A percentile compares a stretch with the other conserved stretches of the same genome.
These are phyloP conservation scores for Lasiodiplodia hormozganensis DNA, from an alignment of 2,329 filamentous ascomycete species.

Conservation along the genomic window DNA sequence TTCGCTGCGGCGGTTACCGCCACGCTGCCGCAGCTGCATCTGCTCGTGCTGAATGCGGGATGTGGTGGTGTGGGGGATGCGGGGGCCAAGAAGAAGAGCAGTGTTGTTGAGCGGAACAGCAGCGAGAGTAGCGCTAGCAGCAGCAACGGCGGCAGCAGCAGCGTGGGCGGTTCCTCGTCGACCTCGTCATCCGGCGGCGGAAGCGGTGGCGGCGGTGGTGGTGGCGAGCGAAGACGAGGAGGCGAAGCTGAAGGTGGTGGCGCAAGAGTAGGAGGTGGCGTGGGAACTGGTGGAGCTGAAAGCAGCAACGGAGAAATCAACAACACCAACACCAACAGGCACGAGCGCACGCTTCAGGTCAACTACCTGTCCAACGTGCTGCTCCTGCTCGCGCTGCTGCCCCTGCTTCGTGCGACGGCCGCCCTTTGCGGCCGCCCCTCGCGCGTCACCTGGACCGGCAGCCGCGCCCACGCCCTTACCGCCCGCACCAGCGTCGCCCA, in stretches of 20 bases:
- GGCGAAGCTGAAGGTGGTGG: no score
- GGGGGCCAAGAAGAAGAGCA: no score
- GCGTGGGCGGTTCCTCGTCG: not conserved
- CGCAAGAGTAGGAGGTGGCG: no score
- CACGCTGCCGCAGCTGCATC: not conserved
- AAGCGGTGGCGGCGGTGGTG: no score
- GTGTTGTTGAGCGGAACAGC: not conserved
- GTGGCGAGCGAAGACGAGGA: no score
- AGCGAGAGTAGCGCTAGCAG: not conserved
- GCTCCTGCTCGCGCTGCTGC: slow-evolving; percentile 1
- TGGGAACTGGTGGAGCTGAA: no score
- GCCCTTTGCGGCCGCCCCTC: not conserved
- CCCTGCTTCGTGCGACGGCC: not conserved
- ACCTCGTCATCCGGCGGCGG: not conserved
- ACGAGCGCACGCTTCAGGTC: slow-evolving; percentile 3
- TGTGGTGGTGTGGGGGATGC: not conserved
- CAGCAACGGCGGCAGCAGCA: not conserved
- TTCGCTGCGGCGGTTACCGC: not conserved
- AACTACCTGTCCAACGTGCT: slow-evolving; percentile 8
- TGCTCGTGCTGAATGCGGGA: slow-evolving; percentile 6
- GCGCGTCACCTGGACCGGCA: slow-evolving; percentile 10
- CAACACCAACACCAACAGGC: not conserved
- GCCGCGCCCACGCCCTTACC: slow-evolving; percentile 6
- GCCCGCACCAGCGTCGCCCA: not conserved
- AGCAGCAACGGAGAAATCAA: no score